Evolutionary conservation across 2,329 filamentous ascomycete genomes (phyloP), one percentile per base, ranked within the genome.

Genomic region (Aspergillus quadricinctus): DNA sequence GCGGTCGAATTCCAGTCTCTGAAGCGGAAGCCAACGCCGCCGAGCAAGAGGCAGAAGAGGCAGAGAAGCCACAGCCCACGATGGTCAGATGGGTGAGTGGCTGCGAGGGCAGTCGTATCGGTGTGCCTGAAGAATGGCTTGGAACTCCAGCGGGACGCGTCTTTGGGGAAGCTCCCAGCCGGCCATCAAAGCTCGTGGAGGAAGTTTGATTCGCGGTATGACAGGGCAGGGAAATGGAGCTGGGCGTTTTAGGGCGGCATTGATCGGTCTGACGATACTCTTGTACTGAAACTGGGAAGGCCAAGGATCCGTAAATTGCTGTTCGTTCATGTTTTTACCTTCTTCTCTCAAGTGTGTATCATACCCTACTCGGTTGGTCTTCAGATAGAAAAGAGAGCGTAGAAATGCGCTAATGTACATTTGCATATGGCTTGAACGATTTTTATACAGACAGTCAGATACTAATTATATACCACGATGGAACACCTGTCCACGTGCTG

Each of bases 71-170:
- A 8, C 73, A 80, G 43, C 73, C 76, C 11, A 72, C 74, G 1
- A 76, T 77, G 68, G 72, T 75, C 31, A 68, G 78, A 60, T 81
- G 77, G 75, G 61, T 78, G 40, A 77, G 73, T 60, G 71, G 69
- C 51, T 65, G 66, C 19, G 66, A 75, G 14, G 77, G 77, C 5
- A 74, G 73, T 59, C 71, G 60, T 56, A 57, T 80, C 40, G 72
- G 69, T 28, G 74, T 80, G 29, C 79, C 78, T 9, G 71, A 75
- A 46, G 78, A 80, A 66, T 80, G 78, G 77, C 56, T 79, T 48
- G 78, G 75, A 2, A 75, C 72, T 51, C 72, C 74, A 28, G 72
- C 73, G 8, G 76, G 74, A 7, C 70, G 68, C 49, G 55, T 75
- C 14, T 78, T 78, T 59, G 74, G 67, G 48, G 63, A 65, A 48